Evolutionary conservation across 208 protist species (phyloP).

Genomic region (Crithidia fasciculata): DNA sequence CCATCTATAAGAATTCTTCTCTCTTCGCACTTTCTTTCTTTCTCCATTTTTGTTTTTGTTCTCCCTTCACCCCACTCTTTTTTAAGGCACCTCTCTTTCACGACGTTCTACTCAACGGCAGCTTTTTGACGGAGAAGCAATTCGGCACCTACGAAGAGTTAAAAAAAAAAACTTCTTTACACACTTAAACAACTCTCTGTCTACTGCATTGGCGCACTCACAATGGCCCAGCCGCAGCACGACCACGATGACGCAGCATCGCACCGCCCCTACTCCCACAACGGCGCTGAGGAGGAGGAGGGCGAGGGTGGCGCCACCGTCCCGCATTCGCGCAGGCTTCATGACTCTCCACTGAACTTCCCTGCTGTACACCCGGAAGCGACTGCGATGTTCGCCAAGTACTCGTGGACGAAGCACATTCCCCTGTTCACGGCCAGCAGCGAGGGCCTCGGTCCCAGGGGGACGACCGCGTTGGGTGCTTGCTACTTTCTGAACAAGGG

Average conservation of each 20-base stretch:
- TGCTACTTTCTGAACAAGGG: constrained; percentile 57
- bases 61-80: too few relatives aligned
- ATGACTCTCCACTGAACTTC: not conserved
- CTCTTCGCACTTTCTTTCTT: too few relatives aligned
- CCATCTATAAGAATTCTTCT: too few relatives aligned
- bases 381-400: constrained; percentile 12
- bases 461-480: constrained; percentile 41
- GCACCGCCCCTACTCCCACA: not conserved
- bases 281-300: not conserved
- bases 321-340: too few relatives aligned
- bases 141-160: too few relatives aligned
- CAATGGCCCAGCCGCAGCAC: constrained; percentile 2
- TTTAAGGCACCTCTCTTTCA: too few relatives aligned
- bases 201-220: not conserved
- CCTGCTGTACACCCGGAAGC: constrained; percentile 35
- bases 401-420: constrained; percentile 32
- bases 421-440: constrained; percentile 50
- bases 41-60: too few relatives aligned
- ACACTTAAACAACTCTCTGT: not conserved
- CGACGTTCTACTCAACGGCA: too few relatives aligned
- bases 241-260: not conserved
- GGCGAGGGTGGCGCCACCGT: not conserved
- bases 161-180: not conserved
- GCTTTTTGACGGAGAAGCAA: too few relatives aligned
- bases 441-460: constrained; percentile 45